Percentiles rank a stretch among this genome's conserved stretches.
phyloP scores from a whole-genome alignment of 352 stramenopile genomes.

The Globisporangium cystogenes region DNA sequence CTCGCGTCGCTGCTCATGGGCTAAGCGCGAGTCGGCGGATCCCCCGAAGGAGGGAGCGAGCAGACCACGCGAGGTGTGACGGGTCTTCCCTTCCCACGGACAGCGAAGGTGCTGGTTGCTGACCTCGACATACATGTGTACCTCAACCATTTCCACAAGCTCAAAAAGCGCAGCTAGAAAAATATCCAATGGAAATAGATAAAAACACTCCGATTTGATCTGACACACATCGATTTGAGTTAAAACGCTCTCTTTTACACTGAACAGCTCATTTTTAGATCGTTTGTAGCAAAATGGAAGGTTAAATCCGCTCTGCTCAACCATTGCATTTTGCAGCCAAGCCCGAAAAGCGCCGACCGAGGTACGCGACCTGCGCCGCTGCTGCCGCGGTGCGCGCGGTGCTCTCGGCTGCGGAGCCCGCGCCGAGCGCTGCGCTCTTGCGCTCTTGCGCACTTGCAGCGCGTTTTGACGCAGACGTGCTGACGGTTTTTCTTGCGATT shows the following conservation, averaged over 20 bases:
- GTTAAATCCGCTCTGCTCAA: not conserved
- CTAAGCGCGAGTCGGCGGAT: slow-evolving; percentile 7
- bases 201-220: no score
- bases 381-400: not conserved
- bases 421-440: no score
- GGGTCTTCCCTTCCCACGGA: no score
- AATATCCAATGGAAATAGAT: not conserved
- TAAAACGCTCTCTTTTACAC: not conserved
- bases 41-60: no score
- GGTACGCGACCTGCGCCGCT: not conserved
- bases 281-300: not conserved
- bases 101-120: no score
- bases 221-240: no score
- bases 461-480: not conserved
- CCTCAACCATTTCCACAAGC: not conserved
- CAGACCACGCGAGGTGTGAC: no score
- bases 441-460: no score
- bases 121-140: not conserved
- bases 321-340: slow-evolving; percentile 11
- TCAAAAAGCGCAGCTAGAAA: not conserved
- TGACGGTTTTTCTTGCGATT: not conserved
- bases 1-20: slow-evolving; percentile 16
- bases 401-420: no score
- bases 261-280: not conserved
- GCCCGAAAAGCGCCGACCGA: slow-evolving; percentile 8